phyloP scores from a whole-genome alignment of 805 yeast species.

The Nakazawaea pomicola region DNA sequence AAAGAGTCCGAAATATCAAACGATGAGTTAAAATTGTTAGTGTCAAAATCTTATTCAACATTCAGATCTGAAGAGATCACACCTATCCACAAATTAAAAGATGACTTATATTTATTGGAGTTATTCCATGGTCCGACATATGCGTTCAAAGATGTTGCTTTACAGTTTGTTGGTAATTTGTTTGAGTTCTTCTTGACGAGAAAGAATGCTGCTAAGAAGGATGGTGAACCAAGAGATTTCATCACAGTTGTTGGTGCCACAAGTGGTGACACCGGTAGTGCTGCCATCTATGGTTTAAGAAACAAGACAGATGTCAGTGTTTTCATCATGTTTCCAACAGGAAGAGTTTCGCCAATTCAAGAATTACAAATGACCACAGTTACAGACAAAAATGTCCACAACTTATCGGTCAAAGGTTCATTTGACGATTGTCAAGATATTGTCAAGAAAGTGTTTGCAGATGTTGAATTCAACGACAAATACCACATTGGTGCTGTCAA shows the following conservation, averaged over 20 bases:
- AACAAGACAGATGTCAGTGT: slow-evolving; percentile 98
- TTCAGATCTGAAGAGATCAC: slow-evolving; percentile 88
- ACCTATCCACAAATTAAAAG: slow-evolving; percentile 51
- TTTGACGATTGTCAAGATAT: slow-evolving; percentile 98
- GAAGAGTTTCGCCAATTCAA: slow-evolving; percentile 95
- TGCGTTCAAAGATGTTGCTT: slow-evolving; percentile 98
- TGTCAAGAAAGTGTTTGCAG: slow-evolving; percentile 91
- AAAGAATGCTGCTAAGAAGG: slow-evolving; percentile 51
- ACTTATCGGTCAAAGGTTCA: slow-evolving; percentile 91
- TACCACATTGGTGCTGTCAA: slow-evolving; percentile 97
- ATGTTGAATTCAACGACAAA: slow-evolving; percentile 76
- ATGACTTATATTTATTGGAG: slow-evolving; percentile 73
- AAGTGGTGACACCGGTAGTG: slow-evolving; percentile 98
- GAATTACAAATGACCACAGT: slow-evolving; percentile 99
- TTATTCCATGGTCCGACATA: slow-evolving; percentile 99
- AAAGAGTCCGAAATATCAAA: slow-evolving; percentile 66
- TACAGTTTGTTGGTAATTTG: slow-evolving; percentile 95
- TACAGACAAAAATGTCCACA: slow-evolving; percentile 86
- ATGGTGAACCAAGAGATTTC: slow-evolving; percentile 56
- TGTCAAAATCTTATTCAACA: slow-evolving; percentile 77
- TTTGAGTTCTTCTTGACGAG: slow-evolving; percentile 88
- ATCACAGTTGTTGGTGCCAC: slow-evolving; percentile 99
- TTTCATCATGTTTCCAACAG: slow-evolving; percentile 93
- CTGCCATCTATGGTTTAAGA: slow-evolving; percentile 96
- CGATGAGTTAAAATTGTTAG: slow-evolving; percentile 57